These are phyloP conservation scores for Fonsecaea nubica DNA, from an alignment of 2,329 filamentous ascomycete genomes.

Conservation along the genomic window DNA sequence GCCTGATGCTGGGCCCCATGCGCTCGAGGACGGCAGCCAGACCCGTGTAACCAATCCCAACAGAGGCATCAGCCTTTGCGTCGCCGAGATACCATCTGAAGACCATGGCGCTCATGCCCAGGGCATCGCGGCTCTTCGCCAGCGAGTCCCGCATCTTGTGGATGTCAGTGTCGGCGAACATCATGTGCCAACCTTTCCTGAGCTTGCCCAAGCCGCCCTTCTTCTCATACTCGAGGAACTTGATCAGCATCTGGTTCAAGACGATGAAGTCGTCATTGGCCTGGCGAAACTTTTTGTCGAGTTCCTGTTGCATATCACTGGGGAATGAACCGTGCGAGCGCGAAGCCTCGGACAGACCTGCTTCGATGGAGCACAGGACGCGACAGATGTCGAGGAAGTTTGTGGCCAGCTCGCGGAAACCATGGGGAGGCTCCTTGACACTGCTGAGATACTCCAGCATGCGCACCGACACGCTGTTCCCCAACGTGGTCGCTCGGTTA, in stretches of 20 bases:
- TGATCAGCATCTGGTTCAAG: conserved; percentile 68
- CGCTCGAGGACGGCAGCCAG: conserved; percentile 69
- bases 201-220: conserved; percentile 67
- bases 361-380: conserved; percentile 71
- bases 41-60: conserved; percentile 71
- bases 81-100: conserved; percentile 70
- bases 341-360: conserved; percentile 64
- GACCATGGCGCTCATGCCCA: conserved; percentile 69
- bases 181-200: conserved; percentile 67
- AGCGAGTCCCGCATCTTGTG: conserved; percentile 65
- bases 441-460: conserved; percentile 69
- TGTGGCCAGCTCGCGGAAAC: conserved; percentile 66
- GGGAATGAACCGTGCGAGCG: conserved; percentile 62
- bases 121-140: conserved; percentile 64
- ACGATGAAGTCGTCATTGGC: conserved; percentile 68
- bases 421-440: conserved; percentile 60
- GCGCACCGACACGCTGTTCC: conserved; percentile 69
- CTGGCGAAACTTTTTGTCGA: conserved; percentile 68
- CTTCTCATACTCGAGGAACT: conserved; percentile 67
- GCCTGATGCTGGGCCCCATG: conserved; percentile 41
- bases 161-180: conserved; percentile 68
- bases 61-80: conserved; percentile 64
- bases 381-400: conserved; percentile 72
- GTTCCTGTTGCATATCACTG: conserved; percentile 66
- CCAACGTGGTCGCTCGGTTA: conserved; percentile 64